These are phyloP conservation scores for Lyophyllum atratum DNA, from an alignment of 768 basidiomycete species.

Conservation along the genomic window DNA sequence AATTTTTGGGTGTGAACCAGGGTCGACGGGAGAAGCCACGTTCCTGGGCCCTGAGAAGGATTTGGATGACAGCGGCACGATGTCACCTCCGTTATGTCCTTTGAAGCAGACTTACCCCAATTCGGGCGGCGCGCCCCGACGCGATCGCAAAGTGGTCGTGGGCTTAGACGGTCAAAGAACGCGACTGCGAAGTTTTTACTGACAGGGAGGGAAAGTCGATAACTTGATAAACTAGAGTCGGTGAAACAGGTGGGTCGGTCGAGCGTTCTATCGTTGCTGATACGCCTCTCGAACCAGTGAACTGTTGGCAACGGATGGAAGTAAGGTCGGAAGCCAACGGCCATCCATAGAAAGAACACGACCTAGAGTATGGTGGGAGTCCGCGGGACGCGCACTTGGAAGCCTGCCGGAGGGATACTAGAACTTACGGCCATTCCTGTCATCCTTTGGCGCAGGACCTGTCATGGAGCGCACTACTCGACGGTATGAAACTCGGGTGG, in stretches of 20 bases:
- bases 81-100: not conserved
- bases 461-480: not conserved
- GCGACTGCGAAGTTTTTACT: not conserved
- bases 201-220: not conserved
- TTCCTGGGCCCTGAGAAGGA: not conserved
- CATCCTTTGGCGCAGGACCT: not conserved
- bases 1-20: not conserved
- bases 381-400: slow-evolving; percentile 6
- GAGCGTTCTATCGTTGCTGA: slow-evolving; percentile 1
- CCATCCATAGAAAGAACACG: not conserved
- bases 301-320: not conserved
- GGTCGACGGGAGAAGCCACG: slow-evolving; percentile 3
- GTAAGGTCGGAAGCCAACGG: not conserved
- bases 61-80: not conserved
- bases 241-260: too few species aligned
- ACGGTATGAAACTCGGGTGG: slow-evolving; percentile 5
- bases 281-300: not conserved
- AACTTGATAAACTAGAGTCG: too few species aligned
- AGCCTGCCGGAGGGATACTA: not conserved
- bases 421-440: not conserved
- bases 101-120: not conserved
- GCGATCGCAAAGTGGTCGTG: not conserved
- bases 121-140: not conserved
- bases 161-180: not conserved
- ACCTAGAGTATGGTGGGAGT: not conserved